Conservation (phyloP, 2,329 filamentous ascomycete species). For the Myriosclerotinia scirpicola region DNA sequence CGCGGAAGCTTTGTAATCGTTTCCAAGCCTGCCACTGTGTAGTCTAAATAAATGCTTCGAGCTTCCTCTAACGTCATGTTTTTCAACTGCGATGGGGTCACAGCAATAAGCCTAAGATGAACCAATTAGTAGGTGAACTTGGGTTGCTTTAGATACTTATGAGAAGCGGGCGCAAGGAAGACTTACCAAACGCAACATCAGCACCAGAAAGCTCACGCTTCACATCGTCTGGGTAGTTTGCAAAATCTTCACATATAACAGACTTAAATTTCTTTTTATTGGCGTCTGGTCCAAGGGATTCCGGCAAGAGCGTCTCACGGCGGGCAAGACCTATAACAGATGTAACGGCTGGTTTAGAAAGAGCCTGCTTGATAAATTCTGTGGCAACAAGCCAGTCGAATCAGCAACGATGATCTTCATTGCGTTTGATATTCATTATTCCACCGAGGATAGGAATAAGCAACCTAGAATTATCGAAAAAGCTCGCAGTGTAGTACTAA, state of each 20-base stretch:
- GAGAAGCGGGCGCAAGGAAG: background rate
- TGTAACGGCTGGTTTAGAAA: slow-evolving; percentile 37
- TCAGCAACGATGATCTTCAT: slow-evolving; percentile 44
- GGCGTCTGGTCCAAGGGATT: slow-evolving; percentile 18
- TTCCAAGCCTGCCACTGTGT: slow-evolving; percentile 42
- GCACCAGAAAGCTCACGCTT: slow-evolving; percentile 39
- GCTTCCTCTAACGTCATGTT: slow-evolving; percentile 42
- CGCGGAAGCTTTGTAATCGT: slow-evolving; percentile 37
- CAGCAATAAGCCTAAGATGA: slow-evolving; percentile 44
- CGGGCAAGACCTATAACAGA: slow-evolving; percentile 40
- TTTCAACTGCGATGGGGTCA: slow-evolving; percentile 44
- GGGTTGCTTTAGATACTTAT: background rate
- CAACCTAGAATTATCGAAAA: too few species aligned
- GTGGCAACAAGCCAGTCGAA: slow-evolving; percentile 42
- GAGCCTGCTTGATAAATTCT: slow-evolving; percentile 42
- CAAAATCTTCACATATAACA: slow-evolving; percentile 41
- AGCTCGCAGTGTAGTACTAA: too few species aligned
- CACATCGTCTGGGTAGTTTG: slow-evolving; percentile 39
- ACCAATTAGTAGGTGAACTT: slow-evolving; percentile 17
- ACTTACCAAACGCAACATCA: slow-evolving; percentile 44
- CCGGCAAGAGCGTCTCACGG: slow-evolving; percentile 27
- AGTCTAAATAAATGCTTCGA: slow-evolving; percentile 46
- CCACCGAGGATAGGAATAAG: too few species aligned
- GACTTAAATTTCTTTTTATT: slow-evolving; percentile 38
- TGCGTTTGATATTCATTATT: too few species aligned